Evolutionary conservation across 768 basidiomycete genomes (phyloP), one percentile per base, ranked within the genome.

Genomic region (Mycena capillaripes): DNA sequence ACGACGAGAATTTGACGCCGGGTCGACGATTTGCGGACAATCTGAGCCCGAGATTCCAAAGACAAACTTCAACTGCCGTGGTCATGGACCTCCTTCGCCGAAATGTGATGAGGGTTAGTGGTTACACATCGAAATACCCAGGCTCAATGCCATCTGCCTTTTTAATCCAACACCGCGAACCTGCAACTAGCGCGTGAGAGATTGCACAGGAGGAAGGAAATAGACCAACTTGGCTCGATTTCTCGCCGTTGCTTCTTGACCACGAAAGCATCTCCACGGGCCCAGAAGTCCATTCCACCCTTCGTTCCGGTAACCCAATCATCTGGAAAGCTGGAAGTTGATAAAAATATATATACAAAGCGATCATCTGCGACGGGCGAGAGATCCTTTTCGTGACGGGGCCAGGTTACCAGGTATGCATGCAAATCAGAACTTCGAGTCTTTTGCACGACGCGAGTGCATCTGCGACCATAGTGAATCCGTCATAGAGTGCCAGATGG

Each of bases 121-220:
- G n/a, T n/a, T n/a, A n/a, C n/a, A n/a, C n/a, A n/a, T n/a, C n/a
- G n/a, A n/a, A 38, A 38, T 38, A 38, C 38, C 16, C 11, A 8
- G 38, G 16, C 9, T 16, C 38, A 8, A 38, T 10, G 38, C 38
- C 3, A 16, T 38, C 38, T 8, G 16, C 38, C 38, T 38, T 6
- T 56, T 56, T 19, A 30, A 56, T 56, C 53, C 53, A 56, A 34
- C 53, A 56, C 9, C 53, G 32, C 53, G 53, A 34, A 56, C 32
- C 53, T 56, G 53, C 10, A 34, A 34, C 3, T 21, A 19, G n/a
- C n/a, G 11, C 10, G 29, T 34, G 3, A 25, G 25, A 34, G 14
- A 8, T 30, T 10, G 2, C 19, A 30, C 7, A 8, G 4, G 14
- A 34, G 21, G 17, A 14, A 9, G 8, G 27, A 16, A 9, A 6